A percentile compares a stretch with the other conserved stretches of the same genome.
Evolutionary conservation across 176 grass and related monocot genomes (phyloP).

Genomic region (Lolium multiflorum): DNA sequence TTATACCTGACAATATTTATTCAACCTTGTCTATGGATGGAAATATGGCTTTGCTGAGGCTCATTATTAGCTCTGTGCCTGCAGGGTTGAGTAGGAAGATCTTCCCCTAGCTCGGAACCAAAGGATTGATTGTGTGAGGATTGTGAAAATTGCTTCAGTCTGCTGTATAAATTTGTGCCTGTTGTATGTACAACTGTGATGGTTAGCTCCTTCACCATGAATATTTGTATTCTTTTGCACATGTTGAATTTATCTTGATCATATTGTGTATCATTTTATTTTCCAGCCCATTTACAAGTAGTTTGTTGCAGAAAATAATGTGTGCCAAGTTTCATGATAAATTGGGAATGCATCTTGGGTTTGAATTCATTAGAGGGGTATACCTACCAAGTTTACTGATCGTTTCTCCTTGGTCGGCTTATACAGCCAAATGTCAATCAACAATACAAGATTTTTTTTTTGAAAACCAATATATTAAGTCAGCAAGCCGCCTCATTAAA

Average conservation of each 20-base stretch:
- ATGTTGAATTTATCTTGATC: background rate
- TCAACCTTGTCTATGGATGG: background rate
- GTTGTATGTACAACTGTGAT: background rate
- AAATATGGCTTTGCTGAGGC: background rate
- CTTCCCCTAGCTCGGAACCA: background rate
- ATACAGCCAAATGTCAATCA: background rate
- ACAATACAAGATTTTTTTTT: too few relatives aligned
- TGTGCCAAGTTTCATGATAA: too few relatives aligned
- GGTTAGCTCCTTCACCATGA: background rate
- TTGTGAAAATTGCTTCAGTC: background rate
- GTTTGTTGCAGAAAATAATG: background rate
- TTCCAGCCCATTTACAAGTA: background rate
- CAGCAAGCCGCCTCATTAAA: too few relatives aligned
- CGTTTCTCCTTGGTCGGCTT: background rate
- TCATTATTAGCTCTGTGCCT: background rate
- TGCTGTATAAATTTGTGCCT: constrained; percentile 22
- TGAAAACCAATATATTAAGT: too few relatives aligned
- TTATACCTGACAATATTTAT: background rate
- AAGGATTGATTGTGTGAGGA: background rate
- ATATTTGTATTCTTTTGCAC: background rate
- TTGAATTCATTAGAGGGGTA: background rate
- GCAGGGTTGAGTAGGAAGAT: constrained; percentile 43
- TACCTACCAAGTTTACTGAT: background rate
- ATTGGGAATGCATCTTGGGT: background rate
- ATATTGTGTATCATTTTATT: background rate